Conservation (phyloP, 768 basidiomycete species). For the Tulasnella sp. region DNA sequence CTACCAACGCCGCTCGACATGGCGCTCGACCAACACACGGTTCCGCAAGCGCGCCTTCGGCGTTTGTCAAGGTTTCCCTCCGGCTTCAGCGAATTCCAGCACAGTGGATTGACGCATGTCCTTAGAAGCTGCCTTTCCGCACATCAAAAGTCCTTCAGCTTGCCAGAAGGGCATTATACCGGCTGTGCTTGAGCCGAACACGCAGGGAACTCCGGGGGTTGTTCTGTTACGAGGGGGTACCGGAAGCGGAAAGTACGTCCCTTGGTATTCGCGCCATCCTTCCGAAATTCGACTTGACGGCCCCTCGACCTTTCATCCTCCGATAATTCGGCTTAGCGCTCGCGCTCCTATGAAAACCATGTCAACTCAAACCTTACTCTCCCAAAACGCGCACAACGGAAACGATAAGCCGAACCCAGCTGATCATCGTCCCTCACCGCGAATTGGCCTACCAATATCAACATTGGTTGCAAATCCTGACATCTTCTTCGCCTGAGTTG, state of each 20-base stretch:
- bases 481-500: not conserved
- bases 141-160: conserved; percentile 9
- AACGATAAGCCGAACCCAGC: not conserved
- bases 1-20: not conserved
- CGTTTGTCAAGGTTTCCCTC: not conserved
- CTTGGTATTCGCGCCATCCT: not conserved
- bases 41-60: not conserved
- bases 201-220: not conserved
- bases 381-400: not conserved
- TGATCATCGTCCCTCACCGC: conserved; percentile 19
- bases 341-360: not conserved
- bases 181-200: conserved; percentile 7
- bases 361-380: not conserved
- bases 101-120: not conserved
- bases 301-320: too few relatives aligned
- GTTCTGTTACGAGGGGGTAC: conserved; percentile 13
- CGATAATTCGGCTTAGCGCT: conserved; percentile 16
- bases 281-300: not conserved
- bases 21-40: not conserved
- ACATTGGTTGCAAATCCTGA: conserved; percentile 15
- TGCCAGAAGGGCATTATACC: conserved; percentile 9
- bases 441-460: conserved; percentile 22
- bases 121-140: not conserved
- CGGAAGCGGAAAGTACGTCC: conserved; percentile 17
- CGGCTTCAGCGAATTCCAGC: not conserved